Evolutionary conservation across 495 filamentous ascomycete species (phyloP), one percentile per base, ranked within the genome.

Genomic region (Pyronema omphalodes): DNA sequence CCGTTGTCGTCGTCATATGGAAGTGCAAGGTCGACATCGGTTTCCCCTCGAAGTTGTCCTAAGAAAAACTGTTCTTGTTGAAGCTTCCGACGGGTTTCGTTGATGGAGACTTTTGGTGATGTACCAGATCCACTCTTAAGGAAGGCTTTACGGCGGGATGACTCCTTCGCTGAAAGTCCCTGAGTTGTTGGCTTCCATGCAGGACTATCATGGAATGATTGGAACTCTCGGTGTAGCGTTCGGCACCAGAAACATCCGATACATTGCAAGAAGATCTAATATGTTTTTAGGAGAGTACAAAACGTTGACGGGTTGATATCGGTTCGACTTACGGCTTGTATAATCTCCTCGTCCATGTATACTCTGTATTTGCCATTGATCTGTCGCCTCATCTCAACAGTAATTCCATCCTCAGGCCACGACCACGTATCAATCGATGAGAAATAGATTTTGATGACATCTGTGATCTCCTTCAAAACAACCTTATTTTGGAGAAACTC

Each of bases 391-490:
- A 78, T 74, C 50, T 81, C 78, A 1, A 85, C 52, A 0, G 71
- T 67, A 6, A 84, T 66, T 4, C 69, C 72, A 17, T 71, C 67
- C 0, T 62, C 52, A 7, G 71, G 71, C 80, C 79, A 84, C n/a
- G 66, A 64, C 81, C 81, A 84, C 17, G 67, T 72, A 0, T 74
- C 67, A 9, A 83, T 60, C 3, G 75, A 67, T 0, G 75, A 69
- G 44, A 82, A 71, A 9, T 80, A 70, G 77, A 84, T 80, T 57
- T 82, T 84, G 41, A 84, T 64, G 12, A 84, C 79, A 60, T 84
- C 79, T 1, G 72, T 72, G 4, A 84, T 71, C 56, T 84, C 81
- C 37, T 68, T 65, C 0, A 76, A 61, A 11, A 83, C 76, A 18
- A 73, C 67, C 0, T 70, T 60, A 54, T 78, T 79, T 29, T 67